Base-by-base conservation (phyloP, 1,139 yeast genomes). In the Pichia sp. region DNA sequence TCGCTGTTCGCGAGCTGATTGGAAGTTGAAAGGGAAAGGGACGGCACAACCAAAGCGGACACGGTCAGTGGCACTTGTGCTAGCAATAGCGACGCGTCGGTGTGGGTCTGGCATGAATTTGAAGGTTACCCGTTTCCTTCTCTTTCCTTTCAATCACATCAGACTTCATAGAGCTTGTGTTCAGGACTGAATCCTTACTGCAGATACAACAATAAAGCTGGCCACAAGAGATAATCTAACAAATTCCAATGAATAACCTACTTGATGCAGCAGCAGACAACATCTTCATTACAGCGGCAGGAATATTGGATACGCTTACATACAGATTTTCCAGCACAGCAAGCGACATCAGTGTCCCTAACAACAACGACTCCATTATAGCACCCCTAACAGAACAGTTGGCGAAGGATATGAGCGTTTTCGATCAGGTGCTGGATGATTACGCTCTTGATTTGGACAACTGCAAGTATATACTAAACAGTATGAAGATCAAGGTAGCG, bases 371-470 rank as follows among this genome's bases (percentile, higher is more conserved):
- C 17, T 39, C 56, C 6, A 30, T 42, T 25, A 33, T 50, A 20
- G 47, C 40, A 17, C 53, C 57, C 5, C 28, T 53, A 16, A 38
- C 58, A 1, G 43, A 44, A 21, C 37, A 45, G 18, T 47, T 62
- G 16, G 46, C 53, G 14, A 32, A 35, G 3, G 59, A 63, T 16
- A 55, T 59, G 4, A 48, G 47, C 21, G 39, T 38, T 3, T 62
- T 60, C 40, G 59, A 60, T 39, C 49, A 46, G 21, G 55, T 63
- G 2, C 39, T 65, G 33, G 66, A 64, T 41, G 63, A 60, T 29
- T 47, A 59, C 35, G 60, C 53, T 18, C 40, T 59, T 22, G 63
- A 66, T 27, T 42, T 64, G 35, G 48, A 40, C 8, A 60, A 59
- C 28, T 55, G 67, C 19, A 57, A 55, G 28, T 46, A 47, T 34